These are phyloP conservation scores for Chaetomium sp. DNA, from an alignment of 2,329 filamentous ascomycete species.

Conservation along the genomic window DNA sequence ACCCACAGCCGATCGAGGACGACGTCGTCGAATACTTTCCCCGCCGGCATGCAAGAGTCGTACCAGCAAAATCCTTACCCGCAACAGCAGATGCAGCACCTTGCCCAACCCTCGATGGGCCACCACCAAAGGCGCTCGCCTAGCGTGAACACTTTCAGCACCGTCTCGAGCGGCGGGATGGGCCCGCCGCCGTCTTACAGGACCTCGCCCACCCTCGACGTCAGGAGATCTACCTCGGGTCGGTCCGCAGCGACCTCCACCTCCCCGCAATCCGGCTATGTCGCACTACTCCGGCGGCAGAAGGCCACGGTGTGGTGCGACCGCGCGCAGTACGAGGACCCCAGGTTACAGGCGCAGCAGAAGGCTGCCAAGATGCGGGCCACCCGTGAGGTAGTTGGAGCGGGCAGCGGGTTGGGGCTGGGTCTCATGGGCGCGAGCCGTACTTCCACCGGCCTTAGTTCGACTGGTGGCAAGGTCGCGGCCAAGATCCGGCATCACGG, in stretches of 20 bases:
- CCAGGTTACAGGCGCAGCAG: constrained; percentile 73
- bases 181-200: constrained; percentile 51
- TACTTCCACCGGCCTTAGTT: constrained; percentile 56
- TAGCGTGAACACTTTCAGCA: constrained; percentile 63
- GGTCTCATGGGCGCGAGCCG: constrained; percentile 35
- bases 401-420: constrained; percentile 39
- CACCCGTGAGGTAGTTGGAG: constrained; percentile 70
- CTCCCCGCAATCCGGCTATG: constrained; percentile 64
- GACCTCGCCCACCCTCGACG: constrained; percentile 49
- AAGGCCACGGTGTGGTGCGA: constrained; percentile 99
- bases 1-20: constrained; percentile 50
- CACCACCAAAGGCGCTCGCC: constrained; percentile 53
- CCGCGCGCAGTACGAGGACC: constrained; percentile 85
- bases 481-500: constrained; percentile 87
- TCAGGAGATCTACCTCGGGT: constrained; percentile 73
- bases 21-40: constrained; percentile 50
- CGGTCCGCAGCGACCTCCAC: constrained; percentile 50
- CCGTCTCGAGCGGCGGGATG: constrained; percentile 49
- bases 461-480: constrained; percentile 56
- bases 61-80: constrained; percentile 22
- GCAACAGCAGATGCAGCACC: constrained; percentile 25
- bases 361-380: constrained; percentile 82
- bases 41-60: constrained; percentile 20
- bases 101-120: constrained; percentile 28
- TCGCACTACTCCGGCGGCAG: constrained; percentile 91